Conservation (phyloP, 1,284 basidiomycete genomes). For the Cutaneotrichosporon sp. region DNA sequence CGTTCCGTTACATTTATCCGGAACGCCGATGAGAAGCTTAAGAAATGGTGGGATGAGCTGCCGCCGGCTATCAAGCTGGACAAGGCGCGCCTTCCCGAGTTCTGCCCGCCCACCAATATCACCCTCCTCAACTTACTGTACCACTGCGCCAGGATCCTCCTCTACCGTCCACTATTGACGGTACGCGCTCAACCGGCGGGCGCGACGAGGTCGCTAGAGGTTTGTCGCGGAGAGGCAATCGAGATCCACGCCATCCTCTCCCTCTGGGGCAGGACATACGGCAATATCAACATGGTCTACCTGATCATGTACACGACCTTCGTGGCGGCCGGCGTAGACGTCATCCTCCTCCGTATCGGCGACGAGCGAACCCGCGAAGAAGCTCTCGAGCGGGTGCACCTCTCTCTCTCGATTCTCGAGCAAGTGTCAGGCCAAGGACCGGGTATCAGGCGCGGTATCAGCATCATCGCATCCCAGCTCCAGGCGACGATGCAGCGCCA, state of each 20-base stretch:
- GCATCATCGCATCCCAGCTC: slow-evolving; percentile 27
- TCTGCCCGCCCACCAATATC: slow-evolving; percentile 27
- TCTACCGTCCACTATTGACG: slow-evolving; percentile 29
- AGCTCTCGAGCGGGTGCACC: slow-evolving; percentile 28
- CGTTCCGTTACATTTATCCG: slow-evolving; percentile 27
- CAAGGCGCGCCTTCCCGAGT: slow-evolving; percentile 21
- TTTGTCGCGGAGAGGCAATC: slow-evolving; percentile 27
- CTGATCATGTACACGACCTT: slow-evolving; percentile 31
- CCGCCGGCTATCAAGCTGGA: slow-evolving; percentile 16
- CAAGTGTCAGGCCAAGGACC: slow-evolving; percentile 28
- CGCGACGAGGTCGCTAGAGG: slow-evolving; percentile 26
- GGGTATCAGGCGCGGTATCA: slow-evolving; percentile 26
- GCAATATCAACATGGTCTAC: slow-evolving; percentile 33
- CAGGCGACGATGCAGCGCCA: slow-evolving; percentile 23
- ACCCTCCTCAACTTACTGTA: slow-evolving; percentile 28
- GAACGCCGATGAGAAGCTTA: slow-evolving; percentile 18
- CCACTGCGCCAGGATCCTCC: slow-evolving; percentile 25
- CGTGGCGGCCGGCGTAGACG: slow-evolving; percentile 30
- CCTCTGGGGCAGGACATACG: slow-evolving; percentile 30
- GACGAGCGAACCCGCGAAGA: slow-evolving; percentile 27
- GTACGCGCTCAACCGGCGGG: slow-evolving; percentile 25
- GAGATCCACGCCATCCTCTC: slow-evolving; percentile 30
- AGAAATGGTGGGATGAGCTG: slow-evolving; percentile 18
- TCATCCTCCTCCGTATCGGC: slow-evolving; percentile 29
- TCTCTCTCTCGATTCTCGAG: slow-evolving; percentile 28